Percentiles rank a stretch among this genome's conserved stretches.
These are phyloP conservation scores for Triticum dicoccoides DNA, from an alignment of 176 grass and related monocot genomes.

Conservation along the genomic window DNA sequence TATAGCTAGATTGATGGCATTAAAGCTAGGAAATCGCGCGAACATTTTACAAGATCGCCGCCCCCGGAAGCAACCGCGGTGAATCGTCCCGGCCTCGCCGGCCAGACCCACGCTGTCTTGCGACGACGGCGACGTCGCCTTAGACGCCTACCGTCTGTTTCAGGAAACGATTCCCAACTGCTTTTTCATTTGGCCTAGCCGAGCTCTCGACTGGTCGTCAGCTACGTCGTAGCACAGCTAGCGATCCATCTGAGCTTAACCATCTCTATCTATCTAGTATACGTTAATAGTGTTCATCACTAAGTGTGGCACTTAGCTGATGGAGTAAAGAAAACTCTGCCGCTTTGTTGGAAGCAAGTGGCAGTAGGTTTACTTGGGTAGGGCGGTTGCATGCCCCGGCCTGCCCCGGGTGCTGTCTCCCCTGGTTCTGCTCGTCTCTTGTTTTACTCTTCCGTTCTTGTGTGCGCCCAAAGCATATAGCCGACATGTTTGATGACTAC, in stretches of 20 bases:
- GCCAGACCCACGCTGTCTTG: background rate
- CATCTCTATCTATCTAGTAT: background rate
- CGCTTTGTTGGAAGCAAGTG: background rate
- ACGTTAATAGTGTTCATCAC: background rate
- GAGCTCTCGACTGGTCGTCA: background rate
- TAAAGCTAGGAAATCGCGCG: background rate
- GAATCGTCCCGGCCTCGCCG: background rate
- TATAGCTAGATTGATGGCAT: background rate
- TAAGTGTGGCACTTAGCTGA: background rate
- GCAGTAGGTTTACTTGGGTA: background rate
- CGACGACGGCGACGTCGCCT: background rate
- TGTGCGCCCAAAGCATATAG: background rate
- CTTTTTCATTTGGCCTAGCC: background rate
- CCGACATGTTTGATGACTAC: background rate
- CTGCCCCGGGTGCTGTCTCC: background rate
- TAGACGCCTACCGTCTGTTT: background rate
- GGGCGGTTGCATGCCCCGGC: background rate
- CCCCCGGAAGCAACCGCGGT: background rate
- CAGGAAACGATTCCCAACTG: background rate
- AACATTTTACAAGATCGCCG: background rate
- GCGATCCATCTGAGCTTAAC: background rate
- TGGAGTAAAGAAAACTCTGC: background rate
- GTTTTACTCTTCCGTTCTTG: background rate
- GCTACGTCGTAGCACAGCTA: background rate
- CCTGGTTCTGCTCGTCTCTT: background rate